Conservation (phyloP, 257 asterid species). For the Hygrophila difformis region DNA sequence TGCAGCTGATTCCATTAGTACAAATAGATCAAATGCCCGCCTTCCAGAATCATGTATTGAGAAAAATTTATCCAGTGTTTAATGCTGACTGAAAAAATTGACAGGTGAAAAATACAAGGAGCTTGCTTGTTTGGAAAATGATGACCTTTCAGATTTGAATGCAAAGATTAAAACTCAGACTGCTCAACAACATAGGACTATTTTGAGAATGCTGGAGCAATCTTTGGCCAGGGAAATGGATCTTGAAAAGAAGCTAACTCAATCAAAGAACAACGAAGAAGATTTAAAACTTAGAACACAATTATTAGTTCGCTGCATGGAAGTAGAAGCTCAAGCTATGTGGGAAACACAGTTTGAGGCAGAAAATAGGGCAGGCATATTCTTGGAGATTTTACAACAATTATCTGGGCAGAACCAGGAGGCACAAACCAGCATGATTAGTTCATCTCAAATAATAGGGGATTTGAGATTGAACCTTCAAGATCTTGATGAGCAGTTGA, state of each 20-base stretch:
- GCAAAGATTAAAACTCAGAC: constrained; percentile 72
- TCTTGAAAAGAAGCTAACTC: constrained; percentile 71
- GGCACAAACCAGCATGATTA: constrained; percentile 13
- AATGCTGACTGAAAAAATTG: constrained; percentile 15
- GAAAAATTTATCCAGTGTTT: constrained; percentile 7
- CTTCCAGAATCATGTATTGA: neutral
- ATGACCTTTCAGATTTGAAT: constrained; percentile 29
- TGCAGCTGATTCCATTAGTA: too few species aligned
- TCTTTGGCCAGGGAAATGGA: constrained; percentile 85
- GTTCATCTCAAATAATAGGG: constrained; percentile 42
- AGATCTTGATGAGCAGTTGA: constrained; percentile 38
- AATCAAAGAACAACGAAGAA: constrained; percentile 62
- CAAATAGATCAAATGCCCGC: neutral
- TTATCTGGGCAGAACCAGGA: constrained; percentile 41
- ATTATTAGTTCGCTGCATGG: constrained; percentile 52
- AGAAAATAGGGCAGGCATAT: constrained; percentile 56
- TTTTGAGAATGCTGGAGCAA: constrained; percentile 83
- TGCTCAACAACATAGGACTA: constrained; percentile 62
- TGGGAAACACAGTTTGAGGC: constrained; percentile 20
- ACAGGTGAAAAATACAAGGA: constrained; percentile 46
- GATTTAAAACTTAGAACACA: constrained; percentile 49
- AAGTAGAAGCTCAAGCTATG: constrained; percentile 59
- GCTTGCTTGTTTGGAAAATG: constrained; percentile 28
- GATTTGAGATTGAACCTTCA: constrained; percentile 35
- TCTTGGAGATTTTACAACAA: constrained; percentile 51